phyloP scores from a whole-genome alignment of 257 asterid species.

The Striga asiatica region DNA sequence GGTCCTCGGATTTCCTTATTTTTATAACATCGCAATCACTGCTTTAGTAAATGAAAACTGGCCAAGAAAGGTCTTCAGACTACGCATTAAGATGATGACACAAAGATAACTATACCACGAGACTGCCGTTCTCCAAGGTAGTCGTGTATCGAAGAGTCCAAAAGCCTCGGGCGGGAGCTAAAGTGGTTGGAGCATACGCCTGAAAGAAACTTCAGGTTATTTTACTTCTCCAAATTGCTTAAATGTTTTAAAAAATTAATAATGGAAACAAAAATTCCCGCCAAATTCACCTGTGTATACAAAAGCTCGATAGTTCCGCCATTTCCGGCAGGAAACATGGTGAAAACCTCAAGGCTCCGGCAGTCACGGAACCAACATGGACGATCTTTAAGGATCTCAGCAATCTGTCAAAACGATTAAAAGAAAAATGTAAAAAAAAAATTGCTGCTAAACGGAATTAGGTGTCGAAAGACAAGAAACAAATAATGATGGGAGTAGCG shows the following conservation, averaged over 20 bases:
- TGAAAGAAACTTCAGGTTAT: conserved; percentile 20
- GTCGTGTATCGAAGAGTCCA: conserved; percentile 98
- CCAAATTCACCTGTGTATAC: conserved; percentile 61
- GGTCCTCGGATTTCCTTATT: no score
- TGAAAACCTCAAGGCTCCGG: conserved; percentile 80
- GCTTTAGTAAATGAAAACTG: no score
- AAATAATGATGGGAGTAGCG: background rate
- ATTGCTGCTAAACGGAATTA: background rate
- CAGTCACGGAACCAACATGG: conserved; percentile 95
- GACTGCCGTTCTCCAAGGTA: conserved; percentile 80
- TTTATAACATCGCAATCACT: no score
- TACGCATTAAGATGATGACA: no score
- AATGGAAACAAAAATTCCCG: background rate
- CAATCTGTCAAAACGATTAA: conserved; percentile 41
- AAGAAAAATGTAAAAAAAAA: background rate
- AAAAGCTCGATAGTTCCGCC: conserved; percentile 91
- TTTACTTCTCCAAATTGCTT: background rate
- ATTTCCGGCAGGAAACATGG: conserved; percentile 82
- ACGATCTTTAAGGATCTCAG: conserved; percentile 97
- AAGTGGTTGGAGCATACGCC: conserved; percentile 88
- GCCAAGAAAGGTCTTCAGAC: no score
- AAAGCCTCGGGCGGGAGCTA: conserved; percentile 96
- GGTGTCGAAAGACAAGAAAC: background rate
- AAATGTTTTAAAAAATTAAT: background rate
- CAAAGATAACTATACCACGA: conserved; percentile 42